Conservation (phyloP, 306 rosid species). For the Gastrolobium villosum region DNA sequence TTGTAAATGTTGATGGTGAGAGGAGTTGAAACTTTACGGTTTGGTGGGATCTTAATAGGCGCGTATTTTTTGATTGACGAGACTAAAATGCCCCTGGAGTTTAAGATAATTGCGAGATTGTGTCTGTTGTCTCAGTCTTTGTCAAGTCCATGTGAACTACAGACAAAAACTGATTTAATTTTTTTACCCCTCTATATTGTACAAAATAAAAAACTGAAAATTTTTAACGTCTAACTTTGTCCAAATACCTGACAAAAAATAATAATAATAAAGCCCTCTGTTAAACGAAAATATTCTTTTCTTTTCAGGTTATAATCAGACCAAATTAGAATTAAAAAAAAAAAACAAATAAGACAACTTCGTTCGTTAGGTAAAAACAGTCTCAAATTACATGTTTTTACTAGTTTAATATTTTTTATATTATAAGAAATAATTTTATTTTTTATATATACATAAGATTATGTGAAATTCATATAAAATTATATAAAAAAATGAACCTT, state of each 20-base stretch:
- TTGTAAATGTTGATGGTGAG: not conserved
- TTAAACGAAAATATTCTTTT: not conserved
- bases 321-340: not conserved
- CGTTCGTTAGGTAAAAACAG: not conserved
- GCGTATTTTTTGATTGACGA: not conserved
- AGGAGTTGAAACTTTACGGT: not conserved
- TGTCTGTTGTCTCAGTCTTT: not conserved
- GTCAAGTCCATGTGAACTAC: constrained; percentile 22
- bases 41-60: not conserved
- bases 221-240: not conserved
- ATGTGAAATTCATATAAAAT: too few relatives aligned
- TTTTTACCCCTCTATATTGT: not conserved
- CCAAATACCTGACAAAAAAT: not conserved
- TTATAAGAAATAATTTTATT: too few relatives aligned
- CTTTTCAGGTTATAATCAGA: not conserved
- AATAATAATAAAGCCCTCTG: not conserved
- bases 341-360: not conserved
- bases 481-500: too few relatives aligned
- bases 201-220: not conserved
- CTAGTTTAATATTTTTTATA: too few relatives aligned
- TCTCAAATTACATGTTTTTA: constrained; percentile 8
- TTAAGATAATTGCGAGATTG: constrained; percentile 60
- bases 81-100: constrained; percentile 33
- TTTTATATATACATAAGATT: too few relatives aligned
- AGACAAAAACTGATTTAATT: not conserved